Base-by-base conservation (phyloP, 306 rosid species). In the Rosa persica region DNA sequence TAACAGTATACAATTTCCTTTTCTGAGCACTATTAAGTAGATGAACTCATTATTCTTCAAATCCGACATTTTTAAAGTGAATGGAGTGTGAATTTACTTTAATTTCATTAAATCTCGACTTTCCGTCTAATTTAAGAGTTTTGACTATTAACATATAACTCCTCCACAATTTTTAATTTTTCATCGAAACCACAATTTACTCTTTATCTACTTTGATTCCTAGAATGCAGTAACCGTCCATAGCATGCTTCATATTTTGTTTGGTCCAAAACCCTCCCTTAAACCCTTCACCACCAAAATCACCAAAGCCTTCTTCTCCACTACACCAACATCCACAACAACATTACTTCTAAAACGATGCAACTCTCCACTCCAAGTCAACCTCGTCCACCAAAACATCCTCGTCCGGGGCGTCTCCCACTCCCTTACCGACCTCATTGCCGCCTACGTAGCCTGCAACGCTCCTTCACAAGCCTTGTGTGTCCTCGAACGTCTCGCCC, bases 301-400 rank as follows among this genome's bases (percentile, higher is more conserved):
- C 42, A 34, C 65, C 12, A 54, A 22, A 36, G 76, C 60, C 51
- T 58, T 49, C 51, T 78, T 57, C 78, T 78, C 67, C 43, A 74
- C 81, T 49, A 30, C 73, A 4, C 38, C 80, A 61, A 58, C 79
- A 65, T n/a, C 86, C 17, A 60, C 81, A 38, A 2, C 52, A 2
- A 20, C 67, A 27, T 39, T 76, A 15, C 23, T 87, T 15, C 25
- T 87, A 39, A 84, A 57, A 52, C 85, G 82, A 81, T 87, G 93
- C 90, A 86, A 75, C 48, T 69, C 87, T 7, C 52, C 81, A 12
- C 60, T 47, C 58, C 67, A 72, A 70, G 89, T 86, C 69, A 89
- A 85, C 86, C 84, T 86, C 69, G 17, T 80, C 44, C 91, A 87
- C 81, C 91, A 86, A 62, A 83, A 86, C 38, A 74, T 87, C 52